Evolutionary conservation across 305 asterid species (phyloP), one percentile per base, ranked within the genome.

Genomic region (Galium porrigens): DNA sequence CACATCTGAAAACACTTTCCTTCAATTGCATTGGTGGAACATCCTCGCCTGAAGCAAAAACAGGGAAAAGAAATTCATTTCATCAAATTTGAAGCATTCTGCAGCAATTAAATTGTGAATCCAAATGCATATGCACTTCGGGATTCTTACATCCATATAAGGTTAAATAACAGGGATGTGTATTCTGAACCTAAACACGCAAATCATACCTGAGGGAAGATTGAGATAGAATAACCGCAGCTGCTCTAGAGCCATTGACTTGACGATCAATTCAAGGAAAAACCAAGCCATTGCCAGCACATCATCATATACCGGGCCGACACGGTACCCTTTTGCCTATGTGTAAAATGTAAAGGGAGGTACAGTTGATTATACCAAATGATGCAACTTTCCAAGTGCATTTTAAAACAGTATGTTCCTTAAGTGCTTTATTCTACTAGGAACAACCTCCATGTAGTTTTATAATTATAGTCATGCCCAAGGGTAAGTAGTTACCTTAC

Each of bases 261-360:
- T 92, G 83, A 92, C 95, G 68, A 92, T 84, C 72, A 92, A 82
- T 75, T 92, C 99, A 66, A 92, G 99, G 73, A 92, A 92, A 81
- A 92, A 89, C 97, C 99, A 92, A 74, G 97, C 99, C 99, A 92
- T 92, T 67, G 99, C 95, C 88, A 92, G 76, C 64, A 92, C 99
- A 79, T 92, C 99, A 84, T 92, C 99, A 20, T 92, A 92, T 67
- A 92, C 99, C 20, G 99, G 99, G 67, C 99, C 99, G 58, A 92
- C 99, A 63, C 99, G 97, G 69, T 92, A 92, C 68, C 99, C 99
- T 81, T 92, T 92, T 54, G 97, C 99, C 99, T 92, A 69, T 64
- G 73, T 66, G 75, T 55, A 78, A 79, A 66, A 46, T 73, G 54
- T 59, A 71, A 14, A 70, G 41, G 58, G 14, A 70, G 20, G 37